Evolutionary conservation across 2,329 filamentous ascomycete genomes (phyloP).

Genomic region (Orbilia quercus): DNA sequence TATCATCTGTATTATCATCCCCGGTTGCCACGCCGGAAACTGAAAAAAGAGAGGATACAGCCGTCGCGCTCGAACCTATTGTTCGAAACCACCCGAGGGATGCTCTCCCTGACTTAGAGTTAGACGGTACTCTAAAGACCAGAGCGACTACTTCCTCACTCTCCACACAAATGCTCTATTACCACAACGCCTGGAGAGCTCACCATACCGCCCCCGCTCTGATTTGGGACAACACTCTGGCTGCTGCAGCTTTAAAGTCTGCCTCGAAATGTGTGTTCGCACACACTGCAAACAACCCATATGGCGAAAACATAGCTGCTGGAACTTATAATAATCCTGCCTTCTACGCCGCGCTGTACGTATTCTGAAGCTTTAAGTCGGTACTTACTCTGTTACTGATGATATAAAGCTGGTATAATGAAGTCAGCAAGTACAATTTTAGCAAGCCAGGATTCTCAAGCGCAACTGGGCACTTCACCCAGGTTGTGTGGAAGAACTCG

Average conservation of each 20-base stretch:
- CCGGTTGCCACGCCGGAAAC: background rate
- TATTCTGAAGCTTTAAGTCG: background rate
- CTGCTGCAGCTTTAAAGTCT: slow-evolving; percentile 17
- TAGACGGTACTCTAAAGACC: background rate
- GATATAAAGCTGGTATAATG: slow-evolving; percentile 35
- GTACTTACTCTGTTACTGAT: background rate
- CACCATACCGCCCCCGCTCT: slow-evolving; percentile 25
- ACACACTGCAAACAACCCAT: slow-evolving; percentile 36
- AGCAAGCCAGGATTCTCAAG: slow-evolving; percentile 69
- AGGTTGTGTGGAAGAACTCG: slow-evolving; percentile 76
- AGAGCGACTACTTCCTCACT: slow-evolving; percentile 11
- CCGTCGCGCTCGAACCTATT: background rate
- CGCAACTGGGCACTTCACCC: slow-evolving; percentile 76
- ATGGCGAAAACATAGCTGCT: slow-evolving; percentile 49
- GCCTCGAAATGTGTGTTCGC: slow-evolving; percentile 36
- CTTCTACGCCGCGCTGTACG: slow-evolving; percentile 34
- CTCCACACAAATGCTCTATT: slow-evolving; percentile 23
- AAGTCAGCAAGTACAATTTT: slow-evolving; percentile 72
- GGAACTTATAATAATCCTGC: slow-evolving; percentile 41
- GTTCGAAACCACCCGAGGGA: background rate
- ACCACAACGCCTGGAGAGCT: slow-evolving; percentile 41
- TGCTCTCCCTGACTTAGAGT: background rate
- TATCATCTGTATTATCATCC: background rate
- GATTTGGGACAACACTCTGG: slow-evolving; percentile 27
- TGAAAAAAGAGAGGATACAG: background rate